These are phyloP conservation scores for Gnetum montanum DNA, from an alignment of 75 land plant species.

Conservation along the genomic window DNA sequence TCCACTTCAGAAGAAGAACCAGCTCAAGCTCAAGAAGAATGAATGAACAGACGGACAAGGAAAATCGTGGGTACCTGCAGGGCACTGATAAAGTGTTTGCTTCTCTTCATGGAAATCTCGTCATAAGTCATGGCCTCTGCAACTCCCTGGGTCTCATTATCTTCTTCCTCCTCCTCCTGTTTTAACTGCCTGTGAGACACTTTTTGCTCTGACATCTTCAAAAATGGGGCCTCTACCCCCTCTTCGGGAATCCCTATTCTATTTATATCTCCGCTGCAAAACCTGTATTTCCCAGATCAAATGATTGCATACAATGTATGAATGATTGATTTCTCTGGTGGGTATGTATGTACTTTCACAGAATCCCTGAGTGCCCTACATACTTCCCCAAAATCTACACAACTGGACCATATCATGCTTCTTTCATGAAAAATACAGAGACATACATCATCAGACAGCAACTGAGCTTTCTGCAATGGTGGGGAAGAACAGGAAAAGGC, in stretches of 20 bases:
- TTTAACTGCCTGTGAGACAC: not conserved
- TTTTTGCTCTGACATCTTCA: not conserved
- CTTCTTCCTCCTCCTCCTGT: conserved; percentile 1
- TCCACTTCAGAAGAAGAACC: no score
- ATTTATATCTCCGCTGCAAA: not conserved
- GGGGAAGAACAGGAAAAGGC: not conserved
- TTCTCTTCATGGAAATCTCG: conserved; percentile 84
- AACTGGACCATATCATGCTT: not conserved
- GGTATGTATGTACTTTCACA: not conserved
- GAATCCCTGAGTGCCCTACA: not conserved
- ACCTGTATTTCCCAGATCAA: not conserved
- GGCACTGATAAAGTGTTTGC: conserved; percentile 76
- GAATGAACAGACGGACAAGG: not conserved
- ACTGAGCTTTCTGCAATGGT: not conserved
- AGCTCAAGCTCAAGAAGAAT: not conserved
- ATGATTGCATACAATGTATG: conserved; percentile 1
- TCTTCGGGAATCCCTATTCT: no score
- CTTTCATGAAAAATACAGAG: not conserved
- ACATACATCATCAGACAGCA: not conserved
- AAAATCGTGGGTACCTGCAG: conserved; percentile 33
- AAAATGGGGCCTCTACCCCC: not conserved
- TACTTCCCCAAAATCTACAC: not conserved
- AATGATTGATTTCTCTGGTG: not conserved
- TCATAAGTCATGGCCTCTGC: conserved; percentile 70
- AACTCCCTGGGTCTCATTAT: conserved; percentile 8